Base-by-base conservation (phyloP, 495 filamentous ascomycete genomes). In the Venustampulla echinocandica region DNA sequence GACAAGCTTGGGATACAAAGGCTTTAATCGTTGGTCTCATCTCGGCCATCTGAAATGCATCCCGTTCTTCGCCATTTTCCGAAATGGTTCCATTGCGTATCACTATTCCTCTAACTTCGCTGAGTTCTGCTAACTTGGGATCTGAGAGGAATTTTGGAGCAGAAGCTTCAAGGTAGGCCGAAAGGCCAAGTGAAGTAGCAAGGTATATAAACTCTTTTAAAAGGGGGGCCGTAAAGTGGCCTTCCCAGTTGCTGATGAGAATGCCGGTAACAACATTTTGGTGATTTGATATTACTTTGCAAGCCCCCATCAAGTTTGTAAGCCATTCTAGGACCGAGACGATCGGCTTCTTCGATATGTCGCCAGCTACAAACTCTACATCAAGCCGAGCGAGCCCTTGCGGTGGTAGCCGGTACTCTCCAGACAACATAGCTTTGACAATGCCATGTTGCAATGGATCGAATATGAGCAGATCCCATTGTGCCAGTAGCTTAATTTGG, bases 1-100 rank as follows among this genome's bases (percentile, higher is more conserved):
- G 58, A 37, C 69, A 74, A 18, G 69, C 58, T 50, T 78, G 71
- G 1, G 70, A 73, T 14, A 75, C 74, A 40, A 78, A 74, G 1
- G 73, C 71, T 42, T 75, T 75, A 14, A 72, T 68, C 0, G 69
- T 70, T n/a, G 63, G 44, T 39, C 64, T 63, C 46, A 71, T 49
- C 4, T 61, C 58, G 7, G 49, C 38, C 59, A 70, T 60, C 36
- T 69, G 62, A 44, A 74, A 74, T 28, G 70, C 70, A 47, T 74
- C 70, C 0, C 69, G 63, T 45, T 70, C 69, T 39, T 70, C 60
- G 21, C 70, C 70, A 17, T 62, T 46, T 1, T 61, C 55, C n/a
- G 68, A 47, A 37, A 71, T 69, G 35, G 63, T 71, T 6, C 64
- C 67, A 52, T 74, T 74, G 10, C 60, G 57, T 35, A 74, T 61